Conservation (phyloP, 2,329 filamentous ascomycete genomes). For the Chalaropsis ovoidea region DNA sequence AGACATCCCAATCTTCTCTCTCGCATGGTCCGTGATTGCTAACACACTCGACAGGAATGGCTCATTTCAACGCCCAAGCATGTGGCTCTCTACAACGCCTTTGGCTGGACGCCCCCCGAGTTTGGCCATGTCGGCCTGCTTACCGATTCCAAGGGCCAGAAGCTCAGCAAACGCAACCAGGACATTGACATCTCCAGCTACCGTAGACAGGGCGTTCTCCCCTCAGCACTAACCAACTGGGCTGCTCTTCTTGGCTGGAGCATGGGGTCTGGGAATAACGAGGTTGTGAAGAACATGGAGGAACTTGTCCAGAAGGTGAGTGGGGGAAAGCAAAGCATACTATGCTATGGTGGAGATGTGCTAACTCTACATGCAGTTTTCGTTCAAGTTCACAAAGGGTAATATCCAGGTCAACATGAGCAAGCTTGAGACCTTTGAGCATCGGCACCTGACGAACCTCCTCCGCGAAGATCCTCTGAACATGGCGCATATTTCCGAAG, state of each 20-base stretch:
- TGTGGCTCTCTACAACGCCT: slow-evolving; percentile 60
- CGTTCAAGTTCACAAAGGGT: slow-evolving; percentile 79
- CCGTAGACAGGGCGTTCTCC: slow-evolving; percentile 38
- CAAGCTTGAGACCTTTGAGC: slow-evolving; percentile 74
- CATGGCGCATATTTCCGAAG: slow-evolving; percentile 21
- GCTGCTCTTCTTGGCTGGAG: slow-evolving; percentile 78
- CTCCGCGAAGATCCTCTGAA: slow-evolving; percentile 28
- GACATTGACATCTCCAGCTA: slow-evolving; percentile 44
- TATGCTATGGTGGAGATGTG: not conserved
- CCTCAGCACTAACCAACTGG: slow-evolving; percentile 60
- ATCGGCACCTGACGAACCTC: slow-evolving; percentile 44
- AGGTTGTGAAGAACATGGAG: slow-evolving; percentile 61
- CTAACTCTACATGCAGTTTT: slow-evolving; percentile 47
- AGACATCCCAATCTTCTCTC: slow-evolving; percentile 17
- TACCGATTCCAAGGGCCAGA: slow-evolving; percentile 56
- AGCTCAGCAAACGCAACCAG: slow-evolving; percentile 74
- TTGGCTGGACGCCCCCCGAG: slow-evolving; percentile 61
- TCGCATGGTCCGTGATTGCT: slow-evolving; percentile 2
- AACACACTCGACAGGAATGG: slow-evolving; percentile 58
- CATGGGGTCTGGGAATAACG: slow-evolving; percentile 42
- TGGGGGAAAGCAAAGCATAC: slow-evolving; percentile 8
- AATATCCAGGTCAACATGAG: slow-evolving; percentile 72
- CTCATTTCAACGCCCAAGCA: slow-evolving; percentile 80
- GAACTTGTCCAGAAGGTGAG: slow-evolving; percentile 60
- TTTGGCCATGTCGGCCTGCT: slow-evolving; percentile 76